phyloP scores from a whole-genome alignment of 305 asterid species.

The Solanum hybrid region DNA sequence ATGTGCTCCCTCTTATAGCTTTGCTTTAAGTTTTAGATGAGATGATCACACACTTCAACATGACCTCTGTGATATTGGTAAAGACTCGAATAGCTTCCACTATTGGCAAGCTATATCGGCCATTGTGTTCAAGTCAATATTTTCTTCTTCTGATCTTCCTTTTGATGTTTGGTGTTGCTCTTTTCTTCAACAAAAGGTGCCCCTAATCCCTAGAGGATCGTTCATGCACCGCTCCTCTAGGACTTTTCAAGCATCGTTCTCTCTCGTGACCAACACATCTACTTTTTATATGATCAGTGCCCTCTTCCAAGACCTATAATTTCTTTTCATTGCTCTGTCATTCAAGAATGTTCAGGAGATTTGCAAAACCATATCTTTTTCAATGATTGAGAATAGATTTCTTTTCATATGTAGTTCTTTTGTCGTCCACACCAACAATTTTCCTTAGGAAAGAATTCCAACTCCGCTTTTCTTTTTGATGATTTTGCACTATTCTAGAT shows the following conservation, averaged over 20 bases:
- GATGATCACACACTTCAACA: not conserved
- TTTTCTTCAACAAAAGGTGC: not conserved
- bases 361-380: not conserved
- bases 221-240: not conserved
- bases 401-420: not conserved
- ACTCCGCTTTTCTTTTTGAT: not conserved
- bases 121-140: not conserved
- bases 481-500: not conserved
- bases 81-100: not conserved
- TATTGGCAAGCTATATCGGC: not conserved
- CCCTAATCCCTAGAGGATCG: not conserved
- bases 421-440: not conserved
- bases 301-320: not conserved
- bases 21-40: not conserved
- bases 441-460: not conserved
- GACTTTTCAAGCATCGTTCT: not conserved
- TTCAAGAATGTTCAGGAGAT: not conserved
- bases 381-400: not conserved
- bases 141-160: not conserved
- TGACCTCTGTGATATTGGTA: not conserved
- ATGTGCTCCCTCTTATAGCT: not conserved
- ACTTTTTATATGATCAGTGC: not conserved
- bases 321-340: not conserved
- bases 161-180: not conserved
- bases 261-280: not conserved